phyloP scores from a whole-genome alignment of 2,329 filamentous ascomycete species.

The Periconia macrospinosa region DNA sequence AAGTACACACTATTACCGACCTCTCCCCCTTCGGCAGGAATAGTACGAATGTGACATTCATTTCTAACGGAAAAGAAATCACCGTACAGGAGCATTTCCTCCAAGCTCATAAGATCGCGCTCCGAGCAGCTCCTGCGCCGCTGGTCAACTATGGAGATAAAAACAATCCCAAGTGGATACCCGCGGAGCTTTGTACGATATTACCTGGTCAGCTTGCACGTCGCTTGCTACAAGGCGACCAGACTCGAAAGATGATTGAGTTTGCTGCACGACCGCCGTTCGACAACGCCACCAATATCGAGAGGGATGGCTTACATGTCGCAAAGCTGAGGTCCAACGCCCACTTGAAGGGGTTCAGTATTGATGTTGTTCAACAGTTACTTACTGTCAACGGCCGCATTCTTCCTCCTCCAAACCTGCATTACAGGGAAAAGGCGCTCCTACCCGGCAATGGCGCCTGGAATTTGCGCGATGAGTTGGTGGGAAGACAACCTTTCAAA shows the following conservation, averaged over 20 bases:
- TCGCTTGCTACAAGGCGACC: slow-evolving; percentile 24
- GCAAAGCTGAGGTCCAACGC: slow-evolving; percentile 28
- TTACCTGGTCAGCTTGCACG: slow-evolving; percentile 35
- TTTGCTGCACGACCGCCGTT: slow-evolving; percentile 35
- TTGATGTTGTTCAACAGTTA: slow-evolving; percentile 63
- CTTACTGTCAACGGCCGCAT: slow-evolving; percentile 75
- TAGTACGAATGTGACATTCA: slow-evolving; percentile 28
- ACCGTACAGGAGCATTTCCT: slow-evolving; percentile 25
- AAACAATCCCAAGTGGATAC: slow-evolving; percentile 33
- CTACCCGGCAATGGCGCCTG: slow-evolving; percentile 61
- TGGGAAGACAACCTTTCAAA: slow-evolving; percentile 30
- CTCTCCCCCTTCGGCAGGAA: slow-evolving; percentile 41
- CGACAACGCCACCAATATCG: slow-evolving; percentile 34
- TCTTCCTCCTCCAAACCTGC: slow-evolving; percentile 61
- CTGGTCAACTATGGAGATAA: slow-evolving; percentile 30
- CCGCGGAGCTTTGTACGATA: slow-evolving; percentile 34
- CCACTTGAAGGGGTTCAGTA: slow-evolving; percentile 57
- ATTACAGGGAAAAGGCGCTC: slow-evolving; percentile 52
- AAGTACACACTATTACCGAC: slow-evolving; percentile 43
- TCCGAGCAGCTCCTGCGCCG: slow-evolving; percentile 23
- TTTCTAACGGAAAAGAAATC: slow-evolving; percentile 13
- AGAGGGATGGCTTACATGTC: slow-evolving; percentile 26
- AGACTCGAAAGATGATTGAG: slow-evolving; percentile 35
- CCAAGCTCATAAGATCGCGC: slow-evolving; percentile 21
- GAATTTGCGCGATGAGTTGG: slow-evolving; percentile 60